These are phyloP conservation scores for Zalaria sp. DNA, from an alignment of 2,329 filamentous ascomycete genomes.

Conservation along the genomic window DNA sequence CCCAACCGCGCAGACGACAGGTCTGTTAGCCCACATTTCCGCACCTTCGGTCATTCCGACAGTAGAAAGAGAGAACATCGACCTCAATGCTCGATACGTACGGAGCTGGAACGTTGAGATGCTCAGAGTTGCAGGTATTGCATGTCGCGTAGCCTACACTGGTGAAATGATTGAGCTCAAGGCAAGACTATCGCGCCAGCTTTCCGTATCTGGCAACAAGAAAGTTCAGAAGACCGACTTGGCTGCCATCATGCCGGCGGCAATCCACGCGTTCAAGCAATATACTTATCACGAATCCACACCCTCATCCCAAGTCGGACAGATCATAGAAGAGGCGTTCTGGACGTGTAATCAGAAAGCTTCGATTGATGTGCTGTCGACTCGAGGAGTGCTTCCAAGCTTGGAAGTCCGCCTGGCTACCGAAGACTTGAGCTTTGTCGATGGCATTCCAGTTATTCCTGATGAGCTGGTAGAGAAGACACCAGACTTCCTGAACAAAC, in stretches of 20 bases:
- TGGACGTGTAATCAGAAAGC: slow-evolving; percentile 81
- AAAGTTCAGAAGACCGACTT: slow-evolving; percentile 50
- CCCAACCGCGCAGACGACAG: slow-evolving; percentile 92
- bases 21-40: slow-evolving; percentile 83
- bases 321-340: slow-evolving; percentile 86
- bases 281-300: slow-evolving; percentile 86
- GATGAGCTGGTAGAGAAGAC: slow-evolving; percentile 55
- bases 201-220: slow-evolving; percentile 14
- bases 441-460: slow-evolving; percentile 76
- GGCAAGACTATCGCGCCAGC: slow-evolving; percentile 28
- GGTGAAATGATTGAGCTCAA: slow-evolving; percentile 74
- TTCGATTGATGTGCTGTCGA: slow-evolving; percentile 78
- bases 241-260: slow-evolving; percentile 56
- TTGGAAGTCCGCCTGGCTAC: slow-evolving; percentile 64
- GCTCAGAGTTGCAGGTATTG: slow-evolving; percentile 77
- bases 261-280: slow-evolving; percentile 70
- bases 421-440: slow-evolving; percentile 63
- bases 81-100: slow-evolving; percentile 89
- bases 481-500: slow-evolving; percentile 60
- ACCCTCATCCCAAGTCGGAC: slow-evolving; percentile 67
- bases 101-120: slow-evolving; percentile 93
- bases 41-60: slow-evolving; percentile 94
- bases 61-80: slow-evolving; percentile 91
- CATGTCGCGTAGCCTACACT: slow-evolving; percentile 74
- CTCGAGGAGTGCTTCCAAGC: slow-evolving; percentile 72